Conservation (phyloP, 306 rosid genomes). For the Rosa chinensis region DNA sequence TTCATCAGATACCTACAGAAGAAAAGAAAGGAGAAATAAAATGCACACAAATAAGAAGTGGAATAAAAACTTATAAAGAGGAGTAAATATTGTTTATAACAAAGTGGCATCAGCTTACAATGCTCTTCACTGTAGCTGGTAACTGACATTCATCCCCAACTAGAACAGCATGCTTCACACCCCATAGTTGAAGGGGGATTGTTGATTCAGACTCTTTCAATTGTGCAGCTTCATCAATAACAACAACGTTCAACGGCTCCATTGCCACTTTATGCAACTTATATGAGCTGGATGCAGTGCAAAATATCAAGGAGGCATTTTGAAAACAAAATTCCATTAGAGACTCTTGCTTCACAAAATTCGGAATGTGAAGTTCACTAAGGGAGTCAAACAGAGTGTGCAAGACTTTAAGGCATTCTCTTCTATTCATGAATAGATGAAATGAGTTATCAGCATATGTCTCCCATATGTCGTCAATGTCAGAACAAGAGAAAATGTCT, state of each 20-base stretch:
- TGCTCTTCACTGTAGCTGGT: slow-evolving; percentile 61
- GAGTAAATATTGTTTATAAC: neutral
- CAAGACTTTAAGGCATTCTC: slow-evolving; percentile 40
- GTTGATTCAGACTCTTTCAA: slow-evolving; percentile 73
- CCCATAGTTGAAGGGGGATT: slow-evolving; percentile 58
- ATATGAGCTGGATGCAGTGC: slow-evolving; percentile 65
- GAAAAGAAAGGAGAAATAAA: neutral
- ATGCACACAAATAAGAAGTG: neutral
- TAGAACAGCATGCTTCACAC: slow-evolving; percentile 52
- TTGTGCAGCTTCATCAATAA: slow-evolving; percentile 78
- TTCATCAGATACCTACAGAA: slow-evolving; percentile 40
- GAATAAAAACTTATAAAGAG: neutral
- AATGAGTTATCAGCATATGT: slow-evolving; percentile 12
- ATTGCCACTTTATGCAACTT: slow-evolving; percentile 37
- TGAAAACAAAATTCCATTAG: slow-evolving; percentile 46
- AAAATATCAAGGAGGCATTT: slow-evolving; percentile 54
- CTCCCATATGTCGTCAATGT: neutral
- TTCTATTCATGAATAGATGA: slow-evolving; percentile 32
- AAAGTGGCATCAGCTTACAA: slow-evolving; percentile 29
- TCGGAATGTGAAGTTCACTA: slow-evolving; percentile 36
- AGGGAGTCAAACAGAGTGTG: slow-evolving; percentile 36
- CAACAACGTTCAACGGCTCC: slow-evolving; percentile 41
- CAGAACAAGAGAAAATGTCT: slow-evolving; percentile 33
- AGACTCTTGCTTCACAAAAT: neutral
- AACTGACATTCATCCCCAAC: slow-evolving; percentile 72